Conservation (phyloP, 1,139 yeast genomes). For the Suhomyces bolitotheri region DNA sequence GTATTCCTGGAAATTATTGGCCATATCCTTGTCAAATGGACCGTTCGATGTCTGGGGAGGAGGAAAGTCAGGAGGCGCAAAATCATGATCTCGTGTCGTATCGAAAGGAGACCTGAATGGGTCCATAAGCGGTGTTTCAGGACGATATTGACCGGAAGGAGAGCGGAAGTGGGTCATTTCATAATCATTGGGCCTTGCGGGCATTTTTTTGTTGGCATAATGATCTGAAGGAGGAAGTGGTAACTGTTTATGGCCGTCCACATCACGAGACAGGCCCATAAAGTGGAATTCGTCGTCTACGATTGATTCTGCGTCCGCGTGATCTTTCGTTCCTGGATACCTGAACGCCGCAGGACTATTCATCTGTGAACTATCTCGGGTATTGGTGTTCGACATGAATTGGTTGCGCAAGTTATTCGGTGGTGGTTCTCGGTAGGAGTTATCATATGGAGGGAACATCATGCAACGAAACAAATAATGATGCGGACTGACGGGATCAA, state of each 20-base stretch:
- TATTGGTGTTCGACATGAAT: slow-evolving; percentile 5
- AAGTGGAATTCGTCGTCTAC: slow-evolving; percentile 6
- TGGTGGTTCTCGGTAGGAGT: neutral
- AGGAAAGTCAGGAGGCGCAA: neutral
- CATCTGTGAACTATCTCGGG: slow-evolving; percentile 2
- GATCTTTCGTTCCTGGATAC: neutral
- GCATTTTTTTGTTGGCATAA: slow-evolving; percentile 6
- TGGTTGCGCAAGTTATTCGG: slow-evolving; percentile 7
- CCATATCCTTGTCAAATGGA: neutral
- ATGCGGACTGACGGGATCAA: neutral
- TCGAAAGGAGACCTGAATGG: slow-evolving; percentile 9
- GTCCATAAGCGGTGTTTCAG: slow-evolving; percentile 10
- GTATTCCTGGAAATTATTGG: slow-evolving; percentile 8
- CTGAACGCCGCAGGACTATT: slow-evolving; percentile 1
- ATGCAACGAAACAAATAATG: neutral
- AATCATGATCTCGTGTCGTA: neutral
- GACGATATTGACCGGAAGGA: slow-evolving; percentile 1
- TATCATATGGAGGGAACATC: slow-evolving; percentile 10
- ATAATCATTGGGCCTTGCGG: slow-evolving; percentile 8
- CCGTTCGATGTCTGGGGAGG: neutral
- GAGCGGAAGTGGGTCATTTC: slow-evolving; percentile 7
- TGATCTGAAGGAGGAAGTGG: slow-evolving; percentile 8
- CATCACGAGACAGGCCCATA: neutral
- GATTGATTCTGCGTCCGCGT: slow-evolving; percentile 1
- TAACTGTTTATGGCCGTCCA: slow-evolving; percentile 2